Evolutionary conservation across 352 stramenopile species (phyloP), one percentile per base, ranked within the genome.

Genomic region (Pythium vanterpoolii): DNA sequence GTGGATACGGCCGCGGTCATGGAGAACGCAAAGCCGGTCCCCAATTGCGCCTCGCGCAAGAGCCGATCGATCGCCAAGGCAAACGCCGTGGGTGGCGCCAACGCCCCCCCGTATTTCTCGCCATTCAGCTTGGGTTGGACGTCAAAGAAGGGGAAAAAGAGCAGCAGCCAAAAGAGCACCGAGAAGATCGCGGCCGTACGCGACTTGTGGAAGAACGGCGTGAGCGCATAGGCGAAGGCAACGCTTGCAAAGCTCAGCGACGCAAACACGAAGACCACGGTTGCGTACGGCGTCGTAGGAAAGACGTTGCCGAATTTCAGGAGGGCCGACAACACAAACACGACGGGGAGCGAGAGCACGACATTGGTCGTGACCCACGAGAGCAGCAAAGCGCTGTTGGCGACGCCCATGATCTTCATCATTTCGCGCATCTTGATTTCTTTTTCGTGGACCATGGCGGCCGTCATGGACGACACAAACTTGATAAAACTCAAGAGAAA

Each of bases 351-450:
- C 28, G 77, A 74, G 13, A 89, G 45, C 7, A 87, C 30, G 3
- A 64, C 59, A 11, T 61, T 81, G 8, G 79, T 87, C 14, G 83
- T 45, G n/a, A 71, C 69, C 79, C 80, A 89, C 9, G 82, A 89
- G n/a, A 60, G 61, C 24, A 89, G 72, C 40, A 93, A 64, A 24
- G 78, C 83, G 27, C 60, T 44, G 50, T 87, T 81, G 4, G 76
- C 81, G 1, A 93, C 61, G 0, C 86, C 86, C 82, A 92, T 92
- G 63, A 90, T 93, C 72, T 86, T 87, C 78, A 95, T 89, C 39
- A 92, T 72, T 45, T 93, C 79, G 9, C 83, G 79, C 31, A 94
- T 73, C 34, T 77, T 65, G 27, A 77, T 86, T 57, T 93, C 84
- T 56, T 95, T 93, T 42, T 95, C 84, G 21, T 86, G 77, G 21